These are phyloP conservation scores for Microsporum audouinii DNA, from an alignment of 2,329 filamentous ascomycete genomes.

Conservation along the genomic window DNA sequence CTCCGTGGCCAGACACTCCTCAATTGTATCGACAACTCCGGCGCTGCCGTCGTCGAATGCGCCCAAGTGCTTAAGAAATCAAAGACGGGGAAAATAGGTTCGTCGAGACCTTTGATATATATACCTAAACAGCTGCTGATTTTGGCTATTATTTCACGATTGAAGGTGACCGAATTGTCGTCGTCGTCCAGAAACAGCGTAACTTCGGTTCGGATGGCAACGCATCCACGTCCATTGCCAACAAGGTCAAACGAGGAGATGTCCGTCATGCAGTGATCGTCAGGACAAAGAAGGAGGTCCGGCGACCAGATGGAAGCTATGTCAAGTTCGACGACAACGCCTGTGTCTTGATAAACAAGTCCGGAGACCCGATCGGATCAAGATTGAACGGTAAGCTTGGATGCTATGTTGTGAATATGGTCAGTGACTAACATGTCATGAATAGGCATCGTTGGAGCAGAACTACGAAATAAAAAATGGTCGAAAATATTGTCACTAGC, in stretches of 20 bases:
- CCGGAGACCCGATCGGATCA: conserved; percentile 86
- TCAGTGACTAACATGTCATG: not conserved
- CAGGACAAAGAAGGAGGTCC: conserved; percentile 75
- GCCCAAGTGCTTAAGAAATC: conserved; percentile 87
- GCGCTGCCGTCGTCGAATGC: conserved; percentile 93
- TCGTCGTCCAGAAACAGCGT: conserved; percentile 94
- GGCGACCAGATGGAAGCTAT: conserved; percentile 76
- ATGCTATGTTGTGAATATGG: not conserved
- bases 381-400: conserved; percentile 60
- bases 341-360: conserved; percentile 93
- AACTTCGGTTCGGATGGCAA: conserved; percentile 51
- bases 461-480: conserved; percentile 88
- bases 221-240: conserved; percentile 62
- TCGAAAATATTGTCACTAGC: conserved; percentile 96
- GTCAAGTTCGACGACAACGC: conserved; percentile 97
- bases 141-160: conserved; percentile 4
- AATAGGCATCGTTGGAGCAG: conserved; percentile 69
- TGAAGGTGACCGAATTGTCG: conserved; percentile 85
- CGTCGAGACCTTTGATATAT: conserved; percentile 17
- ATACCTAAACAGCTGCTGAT: not conserved
- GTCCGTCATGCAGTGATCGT: conserved; percentile 94
- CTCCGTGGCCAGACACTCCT: conserved; percentile 62
- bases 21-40: conserved; percentile 99
- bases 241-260: conserved; percentile 93
- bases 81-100: conserved; percentile 74